phyloP scores from a whole-genome alignment of 192 early-diverging fungal species.

The Entrophospora sp. region DNA sequence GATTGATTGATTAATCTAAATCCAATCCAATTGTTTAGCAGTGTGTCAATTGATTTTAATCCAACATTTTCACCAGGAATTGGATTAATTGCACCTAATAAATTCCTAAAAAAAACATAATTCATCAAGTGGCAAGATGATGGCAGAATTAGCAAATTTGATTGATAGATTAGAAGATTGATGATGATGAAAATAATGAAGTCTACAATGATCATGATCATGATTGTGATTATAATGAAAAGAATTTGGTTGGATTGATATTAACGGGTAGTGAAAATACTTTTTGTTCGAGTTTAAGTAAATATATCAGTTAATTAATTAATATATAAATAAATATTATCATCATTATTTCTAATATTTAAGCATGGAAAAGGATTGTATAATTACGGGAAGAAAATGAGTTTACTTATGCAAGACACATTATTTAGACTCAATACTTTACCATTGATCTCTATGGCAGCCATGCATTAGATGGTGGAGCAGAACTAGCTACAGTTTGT shows the following conservation, averaged over 20 bases:
- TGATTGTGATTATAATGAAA: too few species aligned
- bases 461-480: constrained; percentile 60
- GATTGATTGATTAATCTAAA: too few species aligned
- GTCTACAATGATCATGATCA: too few species aligned
- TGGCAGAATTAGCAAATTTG: constrained; percentile 47
- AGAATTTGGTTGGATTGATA: not conserved
- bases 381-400: constrained; percentile 40
- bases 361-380: constrained; percentile 35
- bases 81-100: constrained; percentile 14
- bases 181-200: too few species aligned
- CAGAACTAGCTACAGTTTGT: constrained; percentile 51
- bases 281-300: constrained; percentile 20
- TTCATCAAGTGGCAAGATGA: constrained; percentile 52
- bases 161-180: constrained; percentile 40
- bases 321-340: too few species aligned
- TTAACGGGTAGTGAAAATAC: constrained; percentile 8
- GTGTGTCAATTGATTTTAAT: constrained; percentile 6
- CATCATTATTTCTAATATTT: too few species aligned
- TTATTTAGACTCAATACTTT: constrained; percentile 41
- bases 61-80: constrained; percentile 1
- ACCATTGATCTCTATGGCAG: constrained; percentile 50
- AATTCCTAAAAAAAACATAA: constrained; percentile 43
- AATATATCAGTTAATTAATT: too few species aligned
- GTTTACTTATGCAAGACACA: constrained; percentile 53
- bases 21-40: too few species aligned